phyloP scores from a whole-genome alignment of 2,329 filamentous ascomycete genomes.

The Ophiocordyceps polyrhachis-furcata region DNA sequence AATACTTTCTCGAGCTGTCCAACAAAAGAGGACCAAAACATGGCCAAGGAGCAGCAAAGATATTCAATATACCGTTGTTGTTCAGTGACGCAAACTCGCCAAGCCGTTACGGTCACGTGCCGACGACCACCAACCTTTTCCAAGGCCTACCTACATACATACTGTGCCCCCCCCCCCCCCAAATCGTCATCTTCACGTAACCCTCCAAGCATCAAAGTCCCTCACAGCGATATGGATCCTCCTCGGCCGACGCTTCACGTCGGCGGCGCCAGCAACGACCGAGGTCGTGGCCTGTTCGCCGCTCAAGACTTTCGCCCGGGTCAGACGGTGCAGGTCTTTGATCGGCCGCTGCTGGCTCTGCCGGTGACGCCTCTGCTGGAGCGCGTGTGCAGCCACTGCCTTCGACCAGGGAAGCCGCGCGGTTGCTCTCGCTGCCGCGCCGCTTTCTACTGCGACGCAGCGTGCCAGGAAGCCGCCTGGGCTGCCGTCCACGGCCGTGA shows the following conservation, averaged over 20 bases:
- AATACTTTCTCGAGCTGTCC: not conserved
- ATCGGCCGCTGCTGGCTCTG: slow-evolving; percentile 22
- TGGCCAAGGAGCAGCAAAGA: no score
- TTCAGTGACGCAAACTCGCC: no score
- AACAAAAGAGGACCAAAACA: no score
- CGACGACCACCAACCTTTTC: not conserved
- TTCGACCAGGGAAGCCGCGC: slow-evolving; percentile 12
- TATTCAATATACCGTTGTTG: no score
- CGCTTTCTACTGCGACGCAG: slow-evolving; percentile 32
- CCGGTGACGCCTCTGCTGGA: slow-evolving; percentile 23
- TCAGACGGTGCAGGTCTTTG: slow-evolving; percentile 25
- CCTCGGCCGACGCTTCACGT: slow-evolving; percentile 8
- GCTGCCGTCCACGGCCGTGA: slow-evolving; percentile 30
- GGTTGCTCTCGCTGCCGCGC: slow-evolving; percentile 35
- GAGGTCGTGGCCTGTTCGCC: slow-evolving; percentile 28
- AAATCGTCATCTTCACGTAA: not conserved
- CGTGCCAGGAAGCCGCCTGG: slow-evolving; percentile 39
- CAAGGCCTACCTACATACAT: no score
- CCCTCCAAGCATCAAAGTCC: not conserved
- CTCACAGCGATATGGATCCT: not conserved
- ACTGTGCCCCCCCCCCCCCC: no score
- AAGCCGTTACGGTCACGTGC: not conserved
- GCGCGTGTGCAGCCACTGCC: slow-evolving; percentile 30
- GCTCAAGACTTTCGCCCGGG: slow-evolving; percentile 24
- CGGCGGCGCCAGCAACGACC: slow-evolving; percentile 10